Conservation (phyloP, 2,329 filamentous ascomycete genomes). For the Cadophora luteo-olivacea region DNA sequence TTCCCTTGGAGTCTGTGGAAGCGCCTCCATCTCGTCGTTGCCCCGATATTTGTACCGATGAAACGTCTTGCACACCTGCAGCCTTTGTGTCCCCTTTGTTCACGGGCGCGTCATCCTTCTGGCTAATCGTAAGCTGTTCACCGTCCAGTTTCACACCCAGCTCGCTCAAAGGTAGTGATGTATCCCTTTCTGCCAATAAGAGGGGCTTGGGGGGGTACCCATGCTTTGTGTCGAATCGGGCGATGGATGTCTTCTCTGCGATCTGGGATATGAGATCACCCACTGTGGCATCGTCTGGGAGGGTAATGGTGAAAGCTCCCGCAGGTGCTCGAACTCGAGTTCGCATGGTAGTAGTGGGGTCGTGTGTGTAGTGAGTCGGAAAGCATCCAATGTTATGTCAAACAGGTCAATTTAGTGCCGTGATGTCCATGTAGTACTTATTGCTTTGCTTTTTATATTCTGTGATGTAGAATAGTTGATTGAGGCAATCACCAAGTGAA, state of each 20-base stretch:
- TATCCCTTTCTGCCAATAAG: slow-evolving; percentile 57
- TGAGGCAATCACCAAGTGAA: background rate
- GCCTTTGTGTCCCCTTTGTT: background rate
- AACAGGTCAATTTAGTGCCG: too few species aligned
- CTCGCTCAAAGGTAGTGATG: slow-evolving; percentile 55
- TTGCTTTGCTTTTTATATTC: background rate
- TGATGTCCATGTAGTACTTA: background rate
- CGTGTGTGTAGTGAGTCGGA: background rate
- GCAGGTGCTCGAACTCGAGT: slow-evolving; percentile 77
- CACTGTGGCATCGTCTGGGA: slow-evolving; percentile 73
- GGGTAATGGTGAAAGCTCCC: slow-evolving; percentile 72
- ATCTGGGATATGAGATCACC: slow-evolving; percentile 66
- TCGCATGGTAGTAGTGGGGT: slow-evolving; percentile 59
- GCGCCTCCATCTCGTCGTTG: slow-evolving; percentile 2
- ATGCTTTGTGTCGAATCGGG: slow-evolving; percentile 78
- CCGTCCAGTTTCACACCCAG: slow-evolving; percentile 69
- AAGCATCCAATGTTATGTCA: background rate
- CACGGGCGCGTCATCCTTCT: slow-evolving; percentile 28
- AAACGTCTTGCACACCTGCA: background rate
- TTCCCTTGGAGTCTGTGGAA: slow-evolving; percentile 8
- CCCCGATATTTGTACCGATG: slow-evolving; percentile 15
- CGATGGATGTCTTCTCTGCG: slow-evolving; percentile 66
- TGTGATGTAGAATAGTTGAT: background rate
- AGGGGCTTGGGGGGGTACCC: slow-evolving; percentile 82
- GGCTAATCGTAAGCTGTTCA: slow-evolving; percentile 68